Percentiles rank a stretch among this genome's conserved stretches.
Conservation (phyloP, 176 grass and related monocot species). For the Alloteropsis semialata region DNA sequence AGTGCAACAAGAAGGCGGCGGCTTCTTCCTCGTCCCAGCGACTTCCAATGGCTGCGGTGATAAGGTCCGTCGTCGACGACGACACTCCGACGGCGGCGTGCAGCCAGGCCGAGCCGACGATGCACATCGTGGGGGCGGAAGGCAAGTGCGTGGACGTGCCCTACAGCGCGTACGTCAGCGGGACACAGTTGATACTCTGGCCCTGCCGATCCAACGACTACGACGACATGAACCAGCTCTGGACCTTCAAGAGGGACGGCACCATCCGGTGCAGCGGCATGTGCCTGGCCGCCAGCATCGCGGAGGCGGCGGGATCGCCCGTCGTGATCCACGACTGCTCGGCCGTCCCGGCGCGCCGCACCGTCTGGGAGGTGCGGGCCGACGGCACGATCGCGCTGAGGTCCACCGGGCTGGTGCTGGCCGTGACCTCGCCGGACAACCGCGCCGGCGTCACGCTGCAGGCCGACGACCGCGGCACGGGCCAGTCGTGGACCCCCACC, state of each 20-base stretch:
- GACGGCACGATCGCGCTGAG: neutral
- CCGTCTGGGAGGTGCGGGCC: neutral
- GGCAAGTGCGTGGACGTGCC: conserved; percentile 9
- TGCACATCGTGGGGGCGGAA: neutral
- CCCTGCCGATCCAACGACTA: neutral
- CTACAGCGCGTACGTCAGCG: neutral
- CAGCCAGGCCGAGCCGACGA: neutral
- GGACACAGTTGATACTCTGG: neutral
- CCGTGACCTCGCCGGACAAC: neutral
- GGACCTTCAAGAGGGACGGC: neutral
- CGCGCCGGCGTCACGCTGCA: neutral
- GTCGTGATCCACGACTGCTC: neutral
- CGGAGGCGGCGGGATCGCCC: neutral
- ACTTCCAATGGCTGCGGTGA: no score
- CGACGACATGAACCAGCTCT: neutral
- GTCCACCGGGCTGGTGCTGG: neutral
- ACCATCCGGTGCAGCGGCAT: neutral
- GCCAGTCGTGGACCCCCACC: neutral
- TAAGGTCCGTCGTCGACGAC: neutral
- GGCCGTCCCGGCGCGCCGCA: neutral
- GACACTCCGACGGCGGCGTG: neutral
- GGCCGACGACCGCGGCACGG: neutral
- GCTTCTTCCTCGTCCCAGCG: no score
- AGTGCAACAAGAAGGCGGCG: neutral
- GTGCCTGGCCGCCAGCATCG: neutral